phyloP scores from a whole-genome alignment of 1,284 basidiomycete species.

The Amylostereum chailletii region DNA sequence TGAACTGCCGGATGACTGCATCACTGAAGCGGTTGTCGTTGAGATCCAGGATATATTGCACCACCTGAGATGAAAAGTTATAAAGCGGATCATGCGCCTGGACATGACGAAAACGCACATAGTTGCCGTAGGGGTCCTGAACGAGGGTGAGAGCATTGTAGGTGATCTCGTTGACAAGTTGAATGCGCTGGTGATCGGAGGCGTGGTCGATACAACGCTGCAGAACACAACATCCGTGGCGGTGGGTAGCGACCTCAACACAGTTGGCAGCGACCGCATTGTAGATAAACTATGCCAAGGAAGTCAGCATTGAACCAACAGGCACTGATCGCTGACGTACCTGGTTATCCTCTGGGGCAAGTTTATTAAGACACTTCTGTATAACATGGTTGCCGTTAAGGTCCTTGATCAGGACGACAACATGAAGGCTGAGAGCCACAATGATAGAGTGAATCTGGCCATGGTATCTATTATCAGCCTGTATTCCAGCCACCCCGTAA shows the following conservation, averaged over 20 bases:
- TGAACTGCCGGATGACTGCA: conserved; percentile 94
- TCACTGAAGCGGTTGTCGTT: conserved; percentile 98
- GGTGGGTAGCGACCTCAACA: conserved; percentile 98
- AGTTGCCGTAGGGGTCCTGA: conserved; percentile 98
- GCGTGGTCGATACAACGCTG: conserved; percentile 99
- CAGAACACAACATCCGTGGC: conserved; percentile 97
- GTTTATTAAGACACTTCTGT: conserved; percentile 98
- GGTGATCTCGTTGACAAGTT: conserved; percentile 98
- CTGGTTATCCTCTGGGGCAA: conserved; percentile 97
- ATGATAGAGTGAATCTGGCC: conserved; percentile 97
- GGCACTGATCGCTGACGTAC: conserved; percentile 25
- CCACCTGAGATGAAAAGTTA: conserved; percentile 44
- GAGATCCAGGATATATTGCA: conserved; percentile 96
- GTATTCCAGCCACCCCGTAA: conserved; percentile 27
- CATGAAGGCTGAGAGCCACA: conserved; percentile 91
- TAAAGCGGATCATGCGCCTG: conserved; percentile 1
- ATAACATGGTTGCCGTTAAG: conserved; percentile 99
- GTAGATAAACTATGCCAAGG: conserved; percentile 82
- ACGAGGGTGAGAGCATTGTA: conserved; percentile 97
- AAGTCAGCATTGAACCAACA: background rate
- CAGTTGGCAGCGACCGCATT: conserved; percentile 99
- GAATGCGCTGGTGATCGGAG: conserved; percentile 89
- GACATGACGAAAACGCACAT: conserved; percentile 44
- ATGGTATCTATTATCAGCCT: conserved; percentile 75
- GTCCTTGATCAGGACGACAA: conserved; percentile 99